Base-by-base conservation (phyloP, 306 rosid genomes). In the Glycyrrhiza uralensis region DNA sequence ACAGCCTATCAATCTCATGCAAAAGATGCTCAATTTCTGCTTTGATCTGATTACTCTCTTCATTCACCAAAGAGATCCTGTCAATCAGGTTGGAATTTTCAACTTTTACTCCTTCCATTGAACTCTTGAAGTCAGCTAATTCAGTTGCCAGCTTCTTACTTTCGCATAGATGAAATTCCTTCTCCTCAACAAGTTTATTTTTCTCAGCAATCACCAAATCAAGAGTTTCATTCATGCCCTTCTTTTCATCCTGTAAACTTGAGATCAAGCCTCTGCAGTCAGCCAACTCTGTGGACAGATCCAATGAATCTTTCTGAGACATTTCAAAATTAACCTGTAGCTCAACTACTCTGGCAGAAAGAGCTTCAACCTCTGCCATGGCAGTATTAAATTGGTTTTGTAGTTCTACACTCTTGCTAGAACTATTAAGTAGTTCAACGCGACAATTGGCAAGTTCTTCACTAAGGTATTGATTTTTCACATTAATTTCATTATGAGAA, bases 371-470 rank as follows among this genome's bases (percentile, higher is more conserved):
- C 75, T 85, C 92, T 54, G 75, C 72, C 82, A 65, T 80, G 5
- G 85, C 82, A 38, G 56, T 36, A 71, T 64, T 74, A 51, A 87
- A 73, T 69, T 89, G 85, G 54, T 67, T 79, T 70, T 83, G 75
- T 14, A 94, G 79, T 81, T 89, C 93, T 46, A 79, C 87, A 74
- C 78, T 82, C 67, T 69, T 86, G 71, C 66, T 55, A 61, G 81
- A 70, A 81, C 66, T 86, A 87, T 72, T 80, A 61, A 32, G 82
- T 29, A 89, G 86, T 71, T 89, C 88, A 79, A 19, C 55, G 39
- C 63, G 86, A 82, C 95, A 86, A 72, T 69, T 77, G 2, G 81
- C 77, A 85, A 91, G 87, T 67, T 94, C 96, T 79, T 88, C 87
- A 57, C 28, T 60, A 50, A 94, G 92, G 75, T 17, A 58, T 33